Evolutionary conservation across 768 basidiomycete genomes (phyloP).

Genomic region (Mycena venus): DNA sequence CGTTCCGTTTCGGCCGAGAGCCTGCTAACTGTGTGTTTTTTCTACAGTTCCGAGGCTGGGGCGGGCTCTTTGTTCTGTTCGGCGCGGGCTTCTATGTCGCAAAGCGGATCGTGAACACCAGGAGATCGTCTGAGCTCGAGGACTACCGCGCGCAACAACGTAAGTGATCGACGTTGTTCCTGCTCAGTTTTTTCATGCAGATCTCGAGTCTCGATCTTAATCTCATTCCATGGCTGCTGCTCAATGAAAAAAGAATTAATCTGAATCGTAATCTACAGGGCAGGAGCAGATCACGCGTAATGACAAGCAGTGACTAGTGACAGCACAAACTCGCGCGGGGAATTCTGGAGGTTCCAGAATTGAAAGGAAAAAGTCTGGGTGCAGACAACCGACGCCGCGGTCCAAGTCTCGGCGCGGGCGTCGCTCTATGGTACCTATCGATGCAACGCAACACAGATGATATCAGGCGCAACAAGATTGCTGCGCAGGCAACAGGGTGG

Average conservation of each 20-base stretch:
- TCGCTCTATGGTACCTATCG: no score
- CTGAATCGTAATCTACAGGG: neutral
- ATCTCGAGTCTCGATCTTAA: neutral
- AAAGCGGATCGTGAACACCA: conserved; percentile 7
- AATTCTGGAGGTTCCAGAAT: no score
- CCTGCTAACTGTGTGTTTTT: neutral
- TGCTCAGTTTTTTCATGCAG: neutral
- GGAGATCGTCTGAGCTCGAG: conserved; percentile 22
- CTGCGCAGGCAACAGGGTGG: no score
- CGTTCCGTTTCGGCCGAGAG: neutral
- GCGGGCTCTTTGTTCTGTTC: conserved; percentile 31
- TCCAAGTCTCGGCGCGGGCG: no score
- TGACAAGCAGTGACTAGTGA: no score
- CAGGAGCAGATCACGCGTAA: neutral
- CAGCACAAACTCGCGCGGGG: no score
- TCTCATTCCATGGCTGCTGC: neutral
- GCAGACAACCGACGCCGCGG: no score
- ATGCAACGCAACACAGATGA: no score
- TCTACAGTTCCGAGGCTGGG: conserved; percentile 28
- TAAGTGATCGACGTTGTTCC: neutral
- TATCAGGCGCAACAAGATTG: no score
- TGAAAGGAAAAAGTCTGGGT: no score
- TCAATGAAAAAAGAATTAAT: neutral
- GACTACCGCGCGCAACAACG: conserved; percentile 1
- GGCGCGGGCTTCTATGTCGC: conserved; percentile 30